Percentiles rank a stretch among this genome's conserved stretches.
Conservation (phyloP, 2,329 filamentous ascomycete genomes). For the Hymenoscyphus fructigenus region DNA sequence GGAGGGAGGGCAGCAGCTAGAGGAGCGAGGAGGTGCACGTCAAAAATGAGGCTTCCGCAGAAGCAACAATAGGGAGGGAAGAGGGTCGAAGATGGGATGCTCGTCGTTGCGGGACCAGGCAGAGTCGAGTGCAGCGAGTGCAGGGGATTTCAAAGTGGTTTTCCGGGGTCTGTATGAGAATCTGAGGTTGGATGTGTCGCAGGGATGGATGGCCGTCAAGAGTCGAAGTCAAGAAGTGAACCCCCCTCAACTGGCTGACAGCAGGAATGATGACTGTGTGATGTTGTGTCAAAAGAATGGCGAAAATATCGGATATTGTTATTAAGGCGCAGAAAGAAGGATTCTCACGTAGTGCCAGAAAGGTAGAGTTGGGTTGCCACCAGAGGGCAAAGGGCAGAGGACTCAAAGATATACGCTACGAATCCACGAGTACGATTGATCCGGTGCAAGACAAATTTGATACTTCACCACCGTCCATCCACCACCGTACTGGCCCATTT, state of each 20-base stretch:
- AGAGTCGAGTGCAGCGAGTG: background rate
- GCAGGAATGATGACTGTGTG: background rate
- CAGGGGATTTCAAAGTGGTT: background rate
- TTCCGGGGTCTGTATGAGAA: slow-evolving; percentile 7
- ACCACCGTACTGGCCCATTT: background rate
- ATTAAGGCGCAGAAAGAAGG: background rate
- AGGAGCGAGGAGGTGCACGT: background rate
- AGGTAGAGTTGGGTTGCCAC: background rate
- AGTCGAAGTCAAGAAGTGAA: background rate
- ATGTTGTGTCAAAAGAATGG: background rate
- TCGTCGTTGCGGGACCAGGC: background rate
- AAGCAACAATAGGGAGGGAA: background rate
- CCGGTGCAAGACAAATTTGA: slow-evolving; percentile 1
- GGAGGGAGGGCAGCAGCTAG: background rate
- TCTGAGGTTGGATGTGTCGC: slow-evolving; percentile 8
- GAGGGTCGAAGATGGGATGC: background rate
- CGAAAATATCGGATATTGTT: background rate
- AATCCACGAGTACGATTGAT: background rate
- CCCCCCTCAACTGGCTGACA: background rate
- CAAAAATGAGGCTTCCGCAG: background rate
- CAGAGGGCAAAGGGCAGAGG: background rate
- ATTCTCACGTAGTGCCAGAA: too few species aligned
- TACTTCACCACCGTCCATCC: background rate
- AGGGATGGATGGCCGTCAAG: slow-evolving; percentile 7
- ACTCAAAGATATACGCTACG: background rate